Base-by-base conservation (phyloP, 2,329 filamentous ascomycete species). In the Arthrobotrys pseudoclavata region DNA sequence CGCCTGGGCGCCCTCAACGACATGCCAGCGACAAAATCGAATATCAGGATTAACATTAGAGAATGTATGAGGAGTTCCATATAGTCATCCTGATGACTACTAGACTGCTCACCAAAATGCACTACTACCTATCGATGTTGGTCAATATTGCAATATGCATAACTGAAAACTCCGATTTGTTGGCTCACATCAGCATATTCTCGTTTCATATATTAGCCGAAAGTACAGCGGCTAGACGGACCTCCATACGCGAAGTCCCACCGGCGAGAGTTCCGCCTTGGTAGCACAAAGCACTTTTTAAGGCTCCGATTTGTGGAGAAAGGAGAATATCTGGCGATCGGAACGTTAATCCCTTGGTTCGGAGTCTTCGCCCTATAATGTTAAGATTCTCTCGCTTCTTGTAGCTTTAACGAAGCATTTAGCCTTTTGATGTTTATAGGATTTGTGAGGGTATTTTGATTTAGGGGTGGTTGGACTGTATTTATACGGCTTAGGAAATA, bases 171-270 rank as follows among this genome's bases (percentile, higher is more conserved):
- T 37, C 55, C 31, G 20, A 42, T 60, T 37, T 37, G 52, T 40
- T 37, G 13, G 29, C 13, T 60, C 34, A 45, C 31, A 60, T 60
- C 34, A 42, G 55, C 55, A 42, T 60, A 42, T 60, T 60, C 7
- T 60, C 34, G 55, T 60, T 68, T 48, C 31, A 55, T 42, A 63
- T 55, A 68, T 68, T 68, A 68, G 63, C 63, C 63, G 63, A 55
- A 57, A 55, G 20, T 18, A 15, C 31, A 29, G 48, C 63, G 63
- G 63, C 47, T 55, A 18, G 50, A 42, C 40, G 63, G 63, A 57
- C 31, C 62, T 53, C 15, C 29, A 15, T 48, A 63, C 37, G 45
- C 62, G 55, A 60, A 31, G 40, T 9, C 24, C 24, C 40, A 34
- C 45, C 45, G 61, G 61, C n/a, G 62, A 67, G 45, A 31, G 20